Percentiles rank a stretch among this genome's conserved stretches.
Evolutionary conservation across 2,329 filamentous ascomycete species (phyloP).

Genomic region (Aspergillus piperis): DNA sequence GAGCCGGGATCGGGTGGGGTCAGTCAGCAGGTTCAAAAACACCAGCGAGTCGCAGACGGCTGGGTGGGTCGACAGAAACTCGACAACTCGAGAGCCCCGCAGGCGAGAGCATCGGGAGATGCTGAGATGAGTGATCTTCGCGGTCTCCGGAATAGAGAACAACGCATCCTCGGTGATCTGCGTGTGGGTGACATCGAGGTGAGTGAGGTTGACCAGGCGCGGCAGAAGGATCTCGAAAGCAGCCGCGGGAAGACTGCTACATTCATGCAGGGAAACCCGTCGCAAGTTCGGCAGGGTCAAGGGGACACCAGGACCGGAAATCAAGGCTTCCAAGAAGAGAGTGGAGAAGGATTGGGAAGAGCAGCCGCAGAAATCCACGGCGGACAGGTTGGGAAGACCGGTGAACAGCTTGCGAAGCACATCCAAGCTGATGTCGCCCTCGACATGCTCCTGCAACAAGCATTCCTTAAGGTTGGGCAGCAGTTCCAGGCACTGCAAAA

Average conservation of each 20-base stretch:
- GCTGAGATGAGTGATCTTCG: conserved; percentile 74
- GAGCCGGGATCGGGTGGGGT: conserved; percentile 71
- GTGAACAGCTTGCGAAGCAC: conserved; percentile 72
- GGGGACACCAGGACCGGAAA: conserved; percentile 47
- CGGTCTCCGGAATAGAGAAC: conserved; percentile 68
- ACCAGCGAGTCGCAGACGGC: conserved; percentile 65
- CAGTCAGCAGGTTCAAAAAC: conserved; percentile 72
- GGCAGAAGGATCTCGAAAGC: conserved; percentile 71
- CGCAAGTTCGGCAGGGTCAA: conserved; percentile 61
- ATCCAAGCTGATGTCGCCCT: conserved; percentile 69
- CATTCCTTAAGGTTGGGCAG: conserved; percentile 76
- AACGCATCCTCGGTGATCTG: conserved; percentile 72
- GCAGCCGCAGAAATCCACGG: conserved; percentile 76
- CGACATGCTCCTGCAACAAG: conserved; percentile 76
- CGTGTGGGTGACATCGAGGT: conserved; percentile 78
- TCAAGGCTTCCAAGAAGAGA: conserved; percentile 61
- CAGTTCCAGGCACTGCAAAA: conserved; percentile 69
- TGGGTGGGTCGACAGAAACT: conserved; percentile 71
- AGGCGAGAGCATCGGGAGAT: conserved; percentile 73
- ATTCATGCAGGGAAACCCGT: conserved; percentile 76
- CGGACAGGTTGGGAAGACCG: conserved; percentile 63
- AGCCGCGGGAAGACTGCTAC: conserved; percentile 66
- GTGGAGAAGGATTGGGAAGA: conserved; percentile 68
- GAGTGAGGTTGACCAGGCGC: conserved; percentile 68
- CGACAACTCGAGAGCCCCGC: conserved; percentile 65